Evolutionary conservation across 352 stramenopile genomes (phyloP).

Genomic region (Globisporangium radiosum): DNA sequence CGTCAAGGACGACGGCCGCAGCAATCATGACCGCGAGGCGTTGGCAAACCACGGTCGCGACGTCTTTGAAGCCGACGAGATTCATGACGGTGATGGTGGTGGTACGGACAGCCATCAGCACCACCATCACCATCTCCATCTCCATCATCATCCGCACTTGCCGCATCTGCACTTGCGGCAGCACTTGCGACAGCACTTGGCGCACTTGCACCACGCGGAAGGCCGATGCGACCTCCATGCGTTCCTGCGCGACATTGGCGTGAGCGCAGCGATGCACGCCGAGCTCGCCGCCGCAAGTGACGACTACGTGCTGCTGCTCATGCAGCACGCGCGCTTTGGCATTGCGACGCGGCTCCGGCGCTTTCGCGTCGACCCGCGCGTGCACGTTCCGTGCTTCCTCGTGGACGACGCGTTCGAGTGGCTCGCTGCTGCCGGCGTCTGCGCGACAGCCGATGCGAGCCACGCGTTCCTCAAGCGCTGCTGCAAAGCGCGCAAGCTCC

Average conservation of each 20-base stretch:
- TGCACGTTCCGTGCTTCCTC: slow-evolving; percentile 69
- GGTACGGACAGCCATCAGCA: neutral
- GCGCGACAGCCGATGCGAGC: slow-evolving; percentile 22
- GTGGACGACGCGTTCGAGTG: slow-evolving; percentile 64
- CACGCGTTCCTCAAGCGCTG: slow-evolving; percentile 63
- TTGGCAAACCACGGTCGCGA: neutral
- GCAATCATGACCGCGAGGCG: neutral
- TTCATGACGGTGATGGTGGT: neutral
- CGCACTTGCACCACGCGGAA: slow-evolving; percentile 3
- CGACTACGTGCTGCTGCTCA: slow-evolving; percentile 68
- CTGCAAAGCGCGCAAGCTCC: slow-evolving; percentile 67
- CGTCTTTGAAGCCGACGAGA: neutral
- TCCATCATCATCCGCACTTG: slow-evolving; percentile 1
- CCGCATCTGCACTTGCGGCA: slow-evolving; percentile 6
- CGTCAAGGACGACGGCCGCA: neutral
- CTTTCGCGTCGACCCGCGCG: slow-evolving; percentile 67
- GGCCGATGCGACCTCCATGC: slow-evolving; percentile 18
- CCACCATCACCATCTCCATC: neutral
- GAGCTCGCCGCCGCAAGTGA: slow-evolving; percentile 45
- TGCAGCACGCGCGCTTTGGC: slow-evolving; percentile 48
- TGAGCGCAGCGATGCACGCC: slow-evolving; percentile 39
- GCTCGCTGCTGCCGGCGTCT: slow-evolving; percentile 46
- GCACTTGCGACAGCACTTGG: slow-evolving; percentile 7
- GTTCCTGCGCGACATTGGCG: slow-evolving; percentile 44
- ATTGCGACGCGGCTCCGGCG: slow-evolving; percentile 38